phyloP scores from a whole-genome alignment of 441 rosid species.

The Syzygium malaccense region DNA sequence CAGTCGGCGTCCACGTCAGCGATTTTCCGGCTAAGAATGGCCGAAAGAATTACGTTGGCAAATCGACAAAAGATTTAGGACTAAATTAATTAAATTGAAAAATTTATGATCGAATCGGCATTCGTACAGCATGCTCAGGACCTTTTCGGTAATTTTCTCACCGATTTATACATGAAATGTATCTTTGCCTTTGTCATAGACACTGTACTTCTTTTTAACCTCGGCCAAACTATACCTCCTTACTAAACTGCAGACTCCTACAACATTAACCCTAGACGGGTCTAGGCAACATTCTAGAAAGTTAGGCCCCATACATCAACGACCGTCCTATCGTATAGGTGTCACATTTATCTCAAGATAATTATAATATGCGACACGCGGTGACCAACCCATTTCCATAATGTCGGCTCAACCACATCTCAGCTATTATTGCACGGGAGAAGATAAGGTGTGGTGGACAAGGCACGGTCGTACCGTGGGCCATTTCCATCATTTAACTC shows the following conservation, averaged over 20 bases:
- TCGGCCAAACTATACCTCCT: background rate
- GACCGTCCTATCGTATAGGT: background rate
- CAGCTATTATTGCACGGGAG: background rate
- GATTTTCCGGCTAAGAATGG: background rate
- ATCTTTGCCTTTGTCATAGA: background rate
- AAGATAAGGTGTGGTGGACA: background rate
- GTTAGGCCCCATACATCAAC: background rate
- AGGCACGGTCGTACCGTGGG: fast-evolving
- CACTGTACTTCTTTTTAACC: background rate
- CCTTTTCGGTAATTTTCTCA: background rate
- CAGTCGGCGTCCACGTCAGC: fast-evolving
- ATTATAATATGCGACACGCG: background rate
- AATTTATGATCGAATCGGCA: background rate
- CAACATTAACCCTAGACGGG: background rate
- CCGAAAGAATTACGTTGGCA: fast-evolving
- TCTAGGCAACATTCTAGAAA: background rate
- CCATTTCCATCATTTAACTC: background rate
- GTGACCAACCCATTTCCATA: background rate
- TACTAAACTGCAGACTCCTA: background rate
- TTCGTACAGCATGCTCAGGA: fast-evolving
- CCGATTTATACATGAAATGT: background rate
- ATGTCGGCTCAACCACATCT: background rate
- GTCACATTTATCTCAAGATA: background rate
- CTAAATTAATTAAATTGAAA: background rate
- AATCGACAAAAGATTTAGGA: background rate